Evolutionary conservation across 2,329 filamentous ascomycete genomes (phyloP), one percentile per base, ranked within the genome.

Genomic region (Sclerotiophoma versabilis): DNA sequence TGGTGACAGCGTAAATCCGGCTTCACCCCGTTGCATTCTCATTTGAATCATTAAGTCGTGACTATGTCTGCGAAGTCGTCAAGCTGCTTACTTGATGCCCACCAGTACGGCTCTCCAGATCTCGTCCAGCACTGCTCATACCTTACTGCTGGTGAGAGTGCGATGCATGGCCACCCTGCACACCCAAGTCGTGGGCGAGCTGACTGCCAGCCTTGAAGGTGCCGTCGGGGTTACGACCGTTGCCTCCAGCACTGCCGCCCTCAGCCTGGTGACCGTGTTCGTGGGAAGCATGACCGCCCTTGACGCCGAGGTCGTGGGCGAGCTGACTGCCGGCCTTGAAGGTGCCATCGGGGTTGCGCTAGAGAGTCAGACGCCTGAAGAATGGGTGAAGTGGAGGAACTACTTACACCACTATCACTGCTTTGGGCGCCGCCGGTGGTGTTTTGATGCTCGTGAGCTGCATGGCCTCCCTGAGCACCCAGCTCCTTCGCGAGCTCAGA

Each of bases 281-380:
- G 39, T 72, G 62, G 20, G 60, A 49, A 46, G 65, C 59, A 57
- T 70, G 65, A 15, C 69, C 69, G 2, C 73, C 73, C 55, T 71
- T 63, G 11, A 63, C 61, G 20, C 73, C 73, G 2, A 75, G 64
- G 41, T 75, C 70, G 43, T 70, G 65, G 26, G 73, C 72, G n/a
- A 72, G 62, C 46, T 73, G 62, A 48, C 67, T 68, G 22, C 73
- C 73, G 45, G 65, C 59, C 58, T 68, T 71, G 64, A 76, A 76
- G 11, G 72, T 75, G 37, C 73, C 72, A 45, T 74, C 70, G 64
- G 76, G 82, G 25, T 82, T 81, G 30, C 69, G 53, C 47, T 48
- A 17, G 20, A 27, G 26, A 5, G 7, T n/a, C n/a, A n/a, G n/a
- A n/a, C n/a, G n/a, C n/a, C n/a, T n/a, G n/a, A n/a, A n/a, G n/a